phyloP scores from a whole-genome alignment of 129 eudicot species.

The Chrysanthemum seticuspe region DNA sequence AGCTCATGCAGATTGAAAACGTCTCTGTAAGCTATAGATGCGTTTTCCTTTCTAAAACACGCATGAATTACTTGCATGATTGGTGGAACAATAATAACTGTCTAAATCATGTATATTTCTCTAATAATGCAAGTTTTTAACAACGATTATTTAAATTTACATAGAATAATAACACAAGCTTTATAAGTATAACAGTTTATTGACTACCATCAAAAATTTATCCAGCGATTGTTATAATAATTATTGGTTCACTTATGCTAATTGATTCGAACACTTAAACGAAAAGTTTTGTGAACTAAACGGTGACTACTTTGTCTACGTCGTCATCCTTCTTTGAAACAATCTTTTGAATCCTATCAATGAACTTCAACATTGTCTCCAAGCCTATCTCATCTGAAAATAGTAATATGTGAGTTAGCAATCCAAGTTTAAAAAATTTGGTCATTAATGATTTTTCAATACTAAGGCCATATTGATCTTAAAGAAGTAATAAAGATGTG shows the following conservation, averaged over 20 bases:
- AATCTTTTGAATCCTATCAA: slow-evolving; percentile 54
- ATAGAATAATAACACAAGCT: too few relatives aligned
- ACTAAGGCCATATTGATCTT: not conserved
- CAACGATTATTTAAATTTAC: too few relatives aligned
- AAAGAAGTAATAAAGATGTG: not conserved
- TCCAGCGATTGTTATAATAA: too few relatives aligned
- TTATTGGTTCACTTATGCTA: too few relatives aligned
- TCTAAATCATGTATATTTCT: not conserved
- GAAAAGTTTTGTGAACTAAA: not conserved
- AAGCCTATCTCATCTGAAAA: slow-evolving; percentile 57
- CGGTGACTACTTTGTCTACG: slow-evolving; percentile 5
- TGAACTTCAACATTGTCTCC: slow-evolving; percentile 45
- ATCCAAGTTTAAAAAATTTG: not conserved
- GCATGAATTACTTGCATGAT: not conserved
- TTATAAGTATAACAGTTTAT: too few relatives aligned
- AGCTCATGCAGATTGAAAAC: not conserved
- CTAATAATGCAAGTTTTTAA: too few relatives aligned
- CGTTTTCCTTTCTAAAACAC: not conserved
- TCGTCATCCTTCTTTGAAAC: slow-evolving; percentile 36
- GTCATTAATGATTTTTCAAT: too few relatives aligned
- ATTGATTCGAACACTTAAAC: too few relatives aligned
- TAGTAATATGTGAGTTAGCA: not conserved
- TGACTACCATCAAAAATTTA: too few relatives aligned
- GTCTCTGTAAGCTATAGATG: not conserved
- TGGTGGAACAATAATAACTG: not conserved